Evolutionary conservation across 2,329 filamentous ascomycete genomes (phyloP).

Genomic region (Ampelomyces quisqualis): DNA sequence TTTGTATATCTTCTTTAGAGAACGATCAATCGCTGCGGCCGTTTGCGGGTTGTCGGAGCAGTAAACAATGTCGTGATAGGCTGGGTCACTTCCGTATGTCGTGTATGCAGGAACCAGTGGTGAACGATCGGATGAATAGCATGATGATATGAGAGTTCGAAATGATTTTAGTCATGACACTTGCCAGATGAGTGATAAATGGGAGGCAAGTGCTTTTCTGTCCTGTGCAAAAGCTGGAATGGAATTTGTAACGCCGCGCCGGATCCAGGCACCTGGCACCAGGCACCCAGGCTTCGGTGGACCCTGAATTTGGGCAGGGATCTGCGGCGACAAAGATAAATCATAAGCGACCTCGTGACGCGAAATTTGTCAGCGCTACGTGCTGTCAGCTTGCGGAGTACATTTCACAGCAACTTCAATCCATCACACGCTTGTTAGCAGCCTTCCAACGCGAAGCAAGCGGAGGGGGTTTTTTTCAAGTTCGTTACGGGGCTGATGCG

Average conservation of each 20-base stretch:
- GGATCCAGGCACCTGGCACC: too few species aligned
- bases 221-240: background rate
- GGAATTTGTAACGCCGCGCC: slow-evolving; percentile 3
- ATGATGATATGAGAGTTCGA: slow-evolving; percentile 17
- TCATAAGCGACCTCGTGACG: slow-evolving; percentile 3
- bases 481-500: too few species aligned
- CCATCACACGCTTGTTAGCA: too few species aligned
- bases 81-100: slow-evolving; percentile 40
- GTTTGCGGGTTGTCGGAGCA: too few species aligned
- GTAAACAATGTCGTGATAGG: too few species aligned
- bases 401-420: too few species aligned
- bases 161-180: too few species aligned
- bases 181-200: slow-evolving; percentile 2
- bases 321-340: slow-evolving; percentile 7
- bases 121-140: slow-evolving; percentile 31
- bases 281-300: too few species aligned
- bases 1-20: too few species aligned
- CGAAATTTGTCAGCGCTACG: background rate
- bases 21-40: too few species aligned
- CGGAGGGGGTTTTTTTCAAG: too few species aligned
- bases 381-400: background rate
- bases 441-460: too few species aligned
- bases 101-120: slow-evolving; percentile 27
- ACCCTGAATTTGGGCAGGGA: slow-evolving; percentile 7
- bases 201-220: background rate